Conservation (phyloP, 805 yeast genomes). For the Wickerhamomyces ciferrii region DNA sequence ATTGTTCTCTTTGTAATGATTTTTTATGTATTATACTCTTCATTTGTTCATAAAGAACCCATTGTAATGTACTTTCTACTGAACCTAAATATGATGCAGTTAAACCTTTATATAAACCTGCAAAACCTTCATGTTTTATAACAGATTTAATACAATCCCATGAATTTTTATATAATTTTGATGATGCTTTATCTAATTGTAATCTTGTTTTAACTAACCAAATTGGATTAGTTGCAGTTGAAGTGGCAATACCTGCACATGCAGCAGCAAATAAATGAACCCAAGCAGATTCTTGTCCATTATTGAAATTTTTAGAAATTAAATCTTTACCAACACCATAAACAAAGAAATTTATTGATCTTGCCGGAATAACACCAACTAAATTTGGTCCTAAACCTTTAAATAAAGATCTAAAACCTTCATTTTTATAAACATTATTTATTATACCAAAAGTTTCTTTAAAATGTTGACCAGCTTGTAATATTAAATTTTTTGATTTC, state of each 20-base stretch:
- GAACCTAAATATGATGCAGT: conserved; percentile 94
- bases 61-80: conserved; percentile 86
- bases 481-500: conserved; percentile 26
- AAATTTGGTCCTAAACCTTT: conserved; percentile 95
- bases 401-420: conserved; percentile 84
- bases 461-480: conserved; percentile 64
- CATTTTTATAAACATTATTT: conserved; percentile 58
- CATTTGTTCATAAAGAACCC: conserved; percentile 97
- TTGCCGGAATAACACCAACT: conserved; percentile 96
- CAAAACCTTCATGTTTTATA: conserved; percentile 68
- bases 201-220: conserved; percentile 95
- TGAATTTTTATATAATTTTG: conserved; percentile 71
- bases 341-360: conserved; percentile 94
- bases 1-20: conserved; percentile 33
- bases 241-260: conserved; percentile 88
- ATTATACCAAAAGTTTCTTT: conserved; percentile 76
- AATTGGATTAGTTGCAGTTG: conserved; percentile 96
- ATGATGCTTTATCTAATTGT: conserved; percentile 76
- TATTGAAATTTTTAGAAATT: conserved; percentile 58
- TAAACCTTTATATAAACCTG: conserved; percentile 83
- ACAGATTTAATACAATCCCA: conserved; percentile 77
- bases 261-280: conserved; percentile 85
- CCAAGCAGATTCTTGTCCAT: conserved; percentile 77
- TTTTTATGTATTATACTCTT: conserved; percentile 56
- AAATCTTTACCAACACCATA: conserved; percentile 90